Evolutionary conservation across 2,329 filamentous ascomycete genomes (phyloP), one percentile per base, ranked within the genome.

Genomic region (Aspergillus sp.): DNA sequence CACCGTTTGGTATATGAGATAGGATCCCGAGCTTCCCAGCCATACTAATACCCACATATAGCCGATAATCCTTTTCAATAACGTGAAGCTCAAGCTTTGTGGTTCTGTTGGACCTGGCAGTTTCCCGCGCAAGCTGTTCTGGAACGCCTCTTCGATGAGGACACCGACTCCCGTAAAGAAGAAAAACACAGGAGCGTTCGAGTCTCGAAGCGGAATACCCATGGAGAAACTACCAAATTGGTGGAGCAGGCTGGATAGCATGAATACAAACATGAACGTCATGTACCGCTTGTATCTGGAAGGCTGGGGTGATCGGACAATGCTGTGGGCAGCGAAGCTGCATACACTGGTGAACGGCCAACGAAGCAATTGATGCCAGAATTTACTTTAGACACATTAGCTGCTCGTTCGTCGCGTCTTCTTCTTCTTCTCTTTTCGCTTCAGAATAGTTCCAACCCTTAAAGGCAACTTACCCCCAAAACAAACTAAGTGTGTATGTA

Each of bases 341-440:
- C 57, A 57, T 3, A 54, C 23, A 1, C 53, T 50, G 9, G 52
- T 55, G 33, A 62, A 53, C 3, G 55, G 54, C 37, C 56, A 54
- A 10, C 61, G 60, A 23, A 62, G 46, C 12, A 58, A 35, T 38
- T 64, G 62, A 41, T 64, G 62, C 61, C 61, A 64, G 44, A 57
- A 63, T 54, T 58, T 62, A 2, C 62, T 63, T 22, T 2, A 1
- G 42, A 9, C 17, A 3, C 17, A 19, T 39, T 39, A 39, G 37
- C 37, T 30, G 3, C 3, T 13, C 37, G 46, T 30, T 5, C 39
- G 7, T 13, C 17, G 20, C 20, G 5, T 22, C 5, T 22, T 22
- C 20, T 22, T 22, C 20, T 22, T 22, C n/a, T 35, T 5, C 15
- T 35, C 15, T 30, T 30, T 30, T 30, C 12, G 25, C 25, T 3